phyloP scores from a whole-genome alignment of 1,284 basidiomycete species.

The Apiotrichum gamsii region DNA sequence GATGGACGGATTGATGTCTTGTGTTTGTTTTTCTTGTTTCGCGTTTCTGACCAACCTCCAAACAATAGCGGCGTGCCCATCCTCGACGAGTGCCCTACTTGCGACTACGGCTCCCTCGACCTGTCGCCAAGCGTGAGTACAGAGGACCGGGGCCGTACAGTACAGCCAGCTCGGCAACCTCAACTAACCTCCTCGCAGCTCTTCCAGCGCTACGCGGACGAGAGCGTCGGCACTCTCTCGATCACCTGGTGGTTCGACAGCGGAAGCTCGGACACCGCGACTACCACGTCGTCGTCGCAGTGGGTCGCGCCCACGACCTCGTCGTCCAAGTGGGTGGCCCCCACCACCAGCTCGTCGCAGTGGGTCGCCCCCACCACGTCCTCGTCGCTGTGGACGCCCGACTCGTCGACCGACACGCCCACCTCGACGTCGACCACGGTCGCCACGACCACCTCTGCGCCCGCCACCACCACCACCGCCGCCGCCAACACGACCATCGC shows the following conservation, averaged over 20 bases:
- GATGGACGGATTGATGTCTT: too few relatives aligned
- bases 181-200: neutral
- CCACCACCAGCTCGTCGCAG: too few relatives aligned
- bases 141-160: too few relatives aligned
- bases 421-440: neutral
- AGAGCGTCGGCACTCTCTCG: neutral
- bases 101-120: conserved; percentile 61
- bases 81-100: conserved; percentile 54
- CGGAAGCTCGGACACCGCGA: neutral
- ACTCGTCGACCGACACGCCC: neutral
- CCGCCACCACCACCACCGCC: too few relatives aligned
- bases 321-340: too few relatives aligned
- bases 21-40: too few relatives aligned
- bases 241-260: conserved; percentile 1
- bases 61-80: conserved; percentile 58
- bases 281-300: neutral
- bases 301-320: too few relatives aligned
- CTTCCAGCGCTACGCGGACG: conserved; percentile 4
- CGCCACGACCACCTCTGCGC: neutral
- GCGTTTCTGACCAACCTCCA: too few relatives aligned
- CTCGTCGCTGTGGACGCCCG: too few relatives aligned
- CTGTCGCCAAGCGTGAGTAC: conserved; percentile 50
- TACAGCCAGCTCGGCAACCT: too few relatives aligned
- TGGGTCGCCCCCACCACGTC: too few relatives aligned
- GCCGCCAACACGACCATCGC: too few relatives aligned